phyloP scores from a whole-genome alignment of 805 yeast species.

The Candida oleophila region DNA sequence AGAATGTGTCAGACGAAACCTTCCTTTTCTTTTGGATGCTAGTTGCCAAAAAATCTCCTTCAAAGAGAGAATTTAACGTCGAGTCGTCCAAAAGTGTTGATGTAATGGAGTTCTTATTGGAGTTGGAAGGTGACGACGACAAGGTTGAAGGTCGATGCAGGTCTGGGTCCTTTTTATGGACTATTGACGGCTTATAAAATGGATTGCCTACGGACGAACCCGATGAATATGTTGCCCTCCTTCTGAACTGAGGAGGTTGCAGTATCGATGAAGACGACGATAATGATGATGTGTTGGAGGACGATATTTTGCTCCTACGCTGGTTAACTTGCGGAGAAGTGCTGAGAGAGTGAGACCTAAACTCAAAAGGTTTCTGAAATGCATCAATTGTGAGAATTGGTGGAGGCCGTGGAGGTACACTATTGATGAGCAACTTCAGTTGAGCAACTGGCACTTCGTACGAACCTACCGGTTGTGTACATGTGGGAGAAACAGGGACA shows the following conservation, averaged over 20 bases:
- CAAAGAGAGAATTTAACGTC: neutral
- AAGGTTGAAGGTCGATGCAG: neutral
- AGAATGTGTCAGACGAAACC: neutral
- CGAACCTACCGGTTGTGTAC: neutral
- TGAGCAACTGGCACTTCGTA: constrained; percentile 16
- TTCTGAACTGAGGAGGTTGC: constrained; percentile 1
- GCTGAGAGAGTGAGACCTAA: constrained; percentile 1
- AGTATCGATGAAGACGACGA: neutral
- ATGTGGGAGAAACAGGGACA: constrained; percentile 3
- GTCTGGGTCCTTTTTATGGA: neutral
- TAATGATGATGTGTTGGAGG: neutral
- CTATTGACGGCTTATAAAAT: constrained; percentile 9
- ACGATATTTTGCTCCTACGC: neutral
- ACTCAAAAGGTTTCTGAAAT: constrained; percentile 5
- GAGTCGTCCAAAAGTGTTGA: neutral
- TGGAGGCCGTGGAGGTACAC: neutral
- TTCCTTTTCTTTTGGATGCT: constrained; percentile 1
- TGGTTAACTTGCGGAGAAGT: neutral
- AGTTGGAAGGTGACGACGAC: neutral
- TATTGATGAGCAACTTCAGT: constrained; percentile 20
- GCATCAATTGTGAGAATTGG: constrained; percentile 19
- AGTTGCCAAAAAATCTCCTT: neutral
- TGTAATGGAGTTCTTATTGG: neutral
- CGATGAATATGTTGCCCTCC: constrained; percentile 5
- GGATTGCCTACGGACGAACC: constrained; percentile 10